Conservation (phyloP, 257 asterid genomes). For the Penstemon barbatus region DNA sequence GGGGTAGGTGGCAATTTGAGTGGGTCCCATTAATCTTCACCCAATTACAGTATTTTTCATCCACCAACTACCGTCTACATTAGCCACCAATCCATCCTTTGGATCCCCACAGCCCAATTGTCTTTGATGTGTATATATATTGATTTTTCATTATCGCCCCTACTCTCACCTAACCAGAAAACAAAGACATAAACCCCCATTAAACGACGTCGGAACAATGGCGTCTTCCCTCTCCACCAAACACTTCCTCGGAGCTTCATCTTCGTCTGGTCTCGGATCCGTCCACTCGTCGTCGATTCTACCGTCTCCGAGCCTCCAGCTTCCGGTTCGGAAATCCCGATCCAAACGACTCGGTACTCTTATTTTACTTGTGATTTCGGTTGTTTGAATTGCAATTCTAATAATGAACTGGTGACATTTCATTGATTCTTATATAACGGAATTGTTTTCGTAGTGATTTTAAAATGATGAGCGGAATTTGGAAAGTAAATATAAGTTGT, state of each 20-base stretch:
- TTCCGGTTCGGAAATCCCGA: slow-evolving; percentile 56
- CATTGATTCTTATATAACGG: no score
- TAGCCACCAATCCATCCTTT: no score
- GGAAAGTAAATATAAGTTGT: no score
- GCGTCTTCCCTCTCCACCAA: slow-evolving; percentile 66
- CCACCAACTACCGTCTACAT: no score
- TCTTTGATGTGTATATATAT: no score
- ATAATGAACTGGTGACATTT: no score
- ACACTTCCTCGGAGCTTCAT: slow-evolving; percentile 61
- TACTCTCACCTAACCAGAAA: background rate
- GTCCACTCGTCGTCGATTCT: slow-evolving; percentile 46
- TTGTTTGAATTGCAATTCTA: no score
- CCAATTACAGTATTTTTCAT: no score
- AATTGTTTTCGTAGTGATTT: no score
- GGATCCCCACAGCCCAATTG: no score
- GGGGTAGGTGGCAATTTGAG: slow-evolving; percentile 26
- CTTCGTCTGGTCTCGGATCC: slow-evolving; percentile 58
- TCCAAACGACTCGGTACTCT: slow-evolving; percentile 63
- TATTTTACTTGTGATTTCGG: background rate
- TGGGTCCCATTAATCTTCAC: no score
- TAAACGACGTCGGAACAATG: slow-evolving; percentile 39
- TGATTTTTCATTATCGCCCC: background rate
- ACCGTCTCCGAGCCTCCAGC: slow-evolving; percentile 42
- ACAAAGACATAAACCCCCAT: background rate
- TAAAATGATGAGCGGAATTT: no score